phyloP scores from a whole-genome alignment of 164 flowering plant genomes.

The Vitis vinifera region DNA sequence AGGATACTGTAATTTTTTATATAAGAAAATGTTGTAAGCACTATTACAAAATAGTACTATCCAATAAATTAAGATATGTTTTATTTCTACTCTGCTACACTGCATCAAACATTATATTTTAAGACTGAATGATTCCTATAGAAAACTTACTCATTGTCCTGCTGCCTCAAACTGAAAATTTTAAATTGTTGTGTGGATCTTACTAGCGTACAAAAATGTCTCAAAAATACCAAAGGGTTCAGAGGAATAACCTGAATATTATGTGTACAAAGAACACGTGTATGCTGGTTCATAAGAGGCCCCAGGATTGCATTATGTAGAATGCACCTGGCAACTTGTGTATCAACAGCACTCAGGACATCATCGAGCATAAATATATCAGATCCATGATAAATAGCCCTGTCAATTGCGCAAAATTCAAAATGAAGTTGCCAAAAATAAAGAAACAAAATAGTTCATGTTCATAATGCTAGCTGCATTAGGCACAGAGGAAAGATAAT shows the following conservation, averaged over 20 bases:
- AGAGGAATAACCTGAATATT: slow-evolving; percentile 63
- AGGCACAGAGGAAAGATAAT: slow-evolving; percentile 1
- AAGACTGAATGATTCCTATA: neutral
- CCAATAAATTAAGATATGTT: too few species aligned
- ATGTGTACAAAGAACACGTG: slow-evolving; percentile 86
- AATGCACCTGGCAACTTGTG: slow-evolving; percentile 83
- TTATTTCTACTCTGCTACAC: too few species aligned
- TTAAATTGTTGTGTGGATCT: neutral
- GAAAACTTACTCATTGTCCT: neutral
- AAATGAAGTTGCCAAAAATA: neutral
- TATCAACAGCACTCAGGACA: slow-evolving; percentile 95
- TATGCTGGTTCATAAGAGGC: slow-evolving; percentile 55
- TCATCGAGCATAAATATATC: slow-evolving; percentile 83
- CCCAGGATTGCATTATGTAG: slow-evolving; percentile 68
- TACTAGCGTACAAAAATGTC: neutral
- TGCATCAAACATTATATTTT: too few species aligned
- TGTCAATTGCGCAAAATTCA: slow-evolving; percentile 25
- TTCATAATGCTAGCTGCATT: neutral
- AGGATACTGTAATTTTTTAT: too few species aligned
- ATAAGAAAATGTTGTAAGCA: too few species aligned
- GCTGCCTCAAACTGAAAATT: neutral
- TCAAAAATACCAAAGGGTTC: neutral
- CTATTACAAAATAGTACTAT: too few species aligned
- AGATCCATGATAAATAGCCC: slow-evolving; percentile 78
- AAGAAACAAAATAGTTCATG: neutral